These are phyloP conservation scores for Lentinus tigrinus DNA, from an alignment of 768 basidiomycete species.

Conservation along the genomic window DNA sequence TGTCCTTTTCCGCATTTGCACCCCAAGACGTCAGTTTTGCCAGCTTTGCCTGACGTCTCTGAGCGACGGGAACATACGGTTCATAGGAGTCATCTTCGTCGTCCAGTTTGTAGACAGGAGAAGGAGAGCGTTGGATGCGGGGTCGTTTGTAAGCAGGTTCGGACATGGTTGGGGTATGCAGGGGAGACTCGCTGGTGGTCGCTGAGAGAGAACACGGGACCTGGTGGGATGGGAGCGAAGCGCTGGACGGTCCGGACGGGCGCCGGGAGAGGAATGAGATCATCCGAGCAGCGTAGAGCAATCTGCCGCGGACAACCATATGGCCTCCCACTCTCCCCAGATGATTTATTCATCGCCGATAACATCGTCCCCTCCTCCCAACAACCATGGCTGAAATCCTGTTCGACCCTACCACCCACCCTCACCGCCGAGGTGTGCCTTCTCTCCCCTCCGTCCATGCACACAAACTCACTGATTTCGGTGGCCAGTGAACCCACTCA, in stretches of 20 bases:
- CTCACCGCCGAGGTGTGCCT: constrained; percentile 67
- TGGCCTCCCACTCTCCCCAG: neutral
- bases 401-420: constrained; percentile 63
- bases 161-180: constrained; percentile 17
- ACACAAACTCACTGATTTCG: neutral
- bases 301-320: neutral
- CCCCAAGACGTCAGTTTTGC: constrained; percentile 70
- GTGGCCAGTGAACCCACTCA: constrained; percentile 73
- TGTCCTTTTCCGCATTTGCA: constrained; percentile 51
- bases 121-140: constrained; percentile 52
- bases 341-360: neutral
- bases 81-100: constrained; percentile 66
- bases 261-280: constrained; percentile 2
- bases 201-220: no score
- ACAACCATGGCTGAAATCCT: constrained; percentile 27
- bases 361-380: constrained; percentile 2
- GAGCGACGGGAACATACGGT: constrained; percentile 84
- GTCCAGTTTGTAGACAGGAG: constrained; percentile 60
- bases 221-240: neutral
- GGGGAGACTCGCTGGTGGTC: neutral
- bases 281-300: neutral
- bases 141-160: constrained; percentile 48
- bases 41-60: constrained; percentile 79
- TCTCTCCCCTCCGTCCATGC: neutral
- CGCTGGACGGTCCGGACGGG: neutral